Conservation (phyloP, 2,329 filamentous ascomycete genomes). For the Aspergillus pseudoglaucus region DNA sequence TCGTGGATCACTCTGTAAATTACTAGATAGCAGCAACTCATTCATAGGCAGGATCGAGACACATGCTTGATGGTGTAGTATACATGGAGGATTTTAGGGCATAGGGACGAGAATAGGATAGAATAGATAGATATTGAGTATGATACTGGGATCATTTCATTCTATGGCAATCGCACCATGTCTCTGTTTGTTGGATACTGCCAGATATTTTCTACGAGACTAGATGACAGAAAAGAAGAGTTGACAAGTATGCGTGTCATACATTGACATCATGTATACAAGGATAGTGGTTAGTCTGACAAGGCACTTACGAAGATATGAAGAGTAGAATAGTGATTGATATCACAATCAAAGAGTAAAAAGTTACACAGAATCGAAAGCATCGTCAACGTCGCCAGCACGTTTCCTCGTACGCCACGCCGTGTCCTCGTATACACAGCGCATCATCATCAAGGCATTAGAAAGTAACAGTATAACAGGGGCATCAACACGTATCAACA, state of each 20-base stretch:
- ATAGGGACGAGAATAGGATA: too few species aligned
- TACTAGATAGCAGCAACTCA: not conserved
- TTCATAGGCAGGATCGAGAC: not conserved
- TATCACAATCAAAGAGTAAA: not conserved
- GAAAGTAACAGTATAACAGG: not conserved
- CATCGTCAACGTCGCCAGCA: not conserved
- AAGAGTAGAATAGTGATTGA: not conserved
- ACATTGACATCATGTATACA: not conserved
- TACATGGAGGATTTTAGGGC: too few species aligned
- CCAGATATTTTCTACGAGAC: not conserved
- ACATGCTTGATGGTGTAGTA: slow-evolving; percentile 1
- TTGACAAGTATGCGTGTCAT: not conserved
- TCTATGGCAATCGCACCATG: too few species aligned
- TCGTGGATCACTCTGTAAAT: too few species aligned
- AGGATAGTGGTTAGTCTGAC: not conserved
- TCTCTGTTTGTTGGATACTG: too few species aligned
- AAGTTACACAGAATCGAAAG: not conserved
- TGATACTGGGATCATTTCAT: too few species aligned
- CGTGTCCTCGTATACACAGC: not conserved
- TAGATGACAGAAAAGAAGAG: not conserved
- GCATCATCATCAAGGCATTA: not conserved
- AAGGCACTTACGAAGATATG: not conserved
- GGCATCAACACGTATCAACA: not conserved
- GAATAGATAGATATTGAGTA: too few species aligned
- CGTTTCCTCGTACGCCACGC: not conserved